These are phyloP conservation scores for Ganoderma multipileum DNA, from an alignment of 1,284 basidiomycete species.

Conservation along the genomic window DNA sequence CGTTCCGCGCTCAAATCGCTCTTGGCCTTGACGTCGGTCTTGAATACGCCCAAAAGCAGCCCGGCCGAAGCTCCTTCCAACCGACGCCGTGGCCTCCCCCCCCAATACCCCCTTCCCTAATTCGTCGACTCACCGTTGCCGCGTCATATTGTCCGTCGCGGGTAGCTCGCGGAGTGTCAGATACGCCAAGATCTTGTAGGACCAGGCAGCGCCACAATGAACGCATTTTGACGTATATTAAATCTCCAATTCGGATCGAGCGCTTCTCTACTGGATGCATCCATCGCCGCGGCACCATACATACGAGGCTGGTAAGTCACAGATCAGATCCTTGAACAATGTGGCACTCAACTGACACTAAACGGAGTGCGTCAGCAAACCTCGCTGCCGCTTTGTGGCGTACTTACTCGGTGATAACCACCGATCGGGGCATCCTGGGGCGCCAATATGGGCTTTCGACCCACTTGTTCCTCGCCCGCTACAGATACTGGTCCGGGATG, in stretches of 20 bases:
- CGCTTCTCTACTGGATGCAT: not conserved
- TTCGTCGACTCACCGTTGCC: too few relatives aligned
- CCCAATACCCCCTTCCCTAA: too few relatives aligned
- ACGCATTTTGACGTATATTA: not conserved
- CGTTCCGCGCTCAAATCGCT: too few relatives aligned
- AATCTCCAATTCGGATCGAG: not conserved
- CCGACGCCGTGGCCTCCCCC: too few relatives aligned
- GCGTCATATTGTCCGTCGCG: not conserved
- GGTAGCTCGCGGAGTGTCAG: not conserved
- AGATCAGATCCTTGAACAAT: not conserved
- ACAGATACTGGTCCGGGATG: not conserved
- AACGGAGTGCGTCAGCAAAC: not conserved
- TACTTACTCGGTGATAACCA: slow-evolving; percentile 4
- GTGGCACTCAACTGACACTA: slow-evolving; percentile 1
- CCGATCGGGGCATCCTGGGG: not conserved
- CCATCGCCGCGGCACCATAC: not conserved
- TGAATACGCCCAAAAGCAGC: too few relatives aligned
- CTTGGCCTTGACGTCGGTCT: too few relatives aligned
- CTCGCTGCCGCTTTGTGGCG: slow-evolving; percentile 1
- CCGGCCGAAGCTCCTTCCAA: too few relatives aligned
- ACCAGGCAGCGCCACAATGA: not conserved
- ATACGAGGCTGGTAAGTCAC: not conserved
- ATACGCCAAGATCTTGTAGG: not conserved
- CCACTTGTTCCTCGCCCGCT: not conserved
- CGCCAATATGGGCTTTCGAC: not conserved